phyloP scores from a whole-genome alignment of 2,329 filamentous ascomycete genomes.

The Alternaria brassicae region DNA sequence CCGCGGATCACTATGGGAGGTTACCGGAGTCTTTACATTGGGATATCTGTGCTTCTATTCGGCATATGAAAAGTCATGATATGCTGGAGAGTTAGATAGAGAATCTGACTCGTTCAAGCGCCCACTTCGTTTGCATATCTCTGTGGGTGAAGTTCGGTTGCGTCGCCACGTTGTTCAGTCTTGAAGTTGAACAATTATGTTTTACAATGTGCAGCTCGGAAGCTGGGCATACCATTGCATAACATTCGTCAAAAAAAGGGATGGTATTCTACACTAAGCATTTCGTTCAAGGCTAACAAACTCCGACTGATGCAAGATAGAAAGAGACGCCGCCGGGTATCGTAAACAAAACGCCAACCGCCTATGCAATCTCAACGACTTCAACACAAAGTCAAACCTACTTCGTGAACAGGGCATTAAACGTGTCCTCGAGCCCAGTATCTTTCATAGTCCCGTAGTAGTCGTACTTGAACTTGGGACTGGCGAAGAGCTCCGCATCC shows the following conservation, averaged over 20 bases:
- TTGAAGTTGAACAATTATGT: not conserved
- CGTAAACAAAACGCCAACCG: constrained; percentile 24
- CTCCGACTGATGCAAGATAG: constrained; percentile 8
- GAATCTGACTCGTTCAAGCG: constrained; percentile 46
- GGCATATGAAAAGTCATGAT: constrained; percentile 50
- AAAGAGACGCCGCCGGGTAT: constrained; percentile 25
- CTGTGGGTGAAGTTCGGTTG: constrained; percentile 4
- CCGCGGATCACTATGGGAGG: constrained; percentile 42
- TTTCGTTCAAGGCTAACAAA: not conserved
- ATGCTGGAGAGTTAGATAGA: constrained; percentile 48
- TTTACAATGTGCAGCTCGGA: not conserved
- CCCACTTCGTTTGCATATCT: constrained; percentile 22
- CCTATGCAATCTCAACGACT: not conserved
- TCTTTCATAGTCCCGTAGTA: constrained; percentile 39
- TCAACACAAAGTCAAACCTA: constrained; percentile 8
- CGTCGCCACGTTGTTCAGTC: not conserved
- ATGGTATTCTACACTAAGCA: not conserved
- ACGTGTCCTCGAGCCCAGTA: constrained; percentile 44
- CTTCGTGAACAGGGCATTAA: constrained; percentile 43
- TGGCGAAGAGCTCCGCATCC: constrained; percentile 40
- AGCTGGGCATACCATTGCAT: not conserved
- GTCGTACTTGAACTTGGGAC: constrained; percentile 46
- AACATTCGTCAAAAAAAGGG: not conserved
- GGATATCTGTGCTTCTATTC: constrained; percentile 46
- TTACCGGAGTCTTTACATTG: constrained; percentile 48